These are phyloP conservation scores for Scleroderma citrinum DNA, from an alignment of 768 basidiomycete genomes.

Conservation along the genomic window DNA sequence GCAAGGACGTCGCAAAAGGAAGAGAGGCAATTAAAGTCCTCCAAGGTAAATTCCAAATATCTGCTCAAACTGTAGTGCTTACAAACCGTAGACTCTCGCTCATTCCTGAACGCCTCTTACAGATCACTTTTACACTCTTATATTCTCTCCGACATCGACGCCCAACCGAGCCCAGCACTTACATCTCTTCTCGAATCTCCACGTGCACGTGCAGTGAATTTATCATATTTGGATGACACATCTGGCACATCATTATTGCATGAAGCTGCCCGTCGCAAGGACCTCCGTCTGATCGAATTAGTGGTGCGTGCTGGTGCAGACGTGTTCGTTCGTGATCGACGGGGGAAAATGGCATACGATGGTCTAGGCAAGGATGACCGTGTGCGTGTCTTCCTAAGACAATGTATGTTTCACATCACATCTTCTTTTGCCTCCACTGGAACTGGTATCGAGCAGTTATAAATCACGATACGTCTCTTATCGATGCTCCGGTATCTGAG, in stretches of 20 bases:
- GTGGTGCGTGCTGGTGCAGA: slow-evolving; percentile 82
- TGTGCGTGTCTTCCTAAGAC: slow-evolving; percentile 75
- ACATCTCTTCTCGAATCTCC: slow-evolving; percentile 61
- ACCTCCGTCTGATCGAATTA: slow-evolving; percentile 78
- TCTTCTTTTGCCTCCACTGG: background rate
- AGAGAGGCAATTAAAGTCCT: slow-evolving; percentile 63
- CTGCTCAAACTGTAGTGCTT: slow-evolving; percentile 1
- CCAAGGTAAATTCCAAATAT: slow-evolving; percentile 43
- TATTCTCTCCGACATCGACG: slow-evolving; percentile 49
- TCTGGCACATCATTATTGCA: slow-evolving; percentile 77
- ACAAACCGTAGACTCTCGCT: slow-evolving; percentile 59
- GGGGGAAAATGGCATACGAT: slow-evolving; percentile 64
- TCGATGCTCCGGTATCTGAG: slow-evolving; percentile 44
- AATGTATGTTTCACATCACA: slow-evolving; percentile 49
- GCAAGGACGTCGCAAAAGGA: slow-evolving; percentile 65
- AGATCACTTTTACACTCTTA: slow-evolving; percentile 70
- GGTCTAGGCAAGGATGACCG: slow-evolving; percentile 74
- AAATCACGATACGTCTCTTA: slow-evolving; percentile 72
- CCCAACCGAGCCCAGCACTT: slow-evolving; percentile 40
- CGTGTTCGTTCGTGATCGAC: slow-evolving; percentile 77
- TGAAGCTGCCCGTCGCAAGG: slow-evolving; percentile 78
- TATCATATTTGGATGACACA: slow-evolving; percentile 75
- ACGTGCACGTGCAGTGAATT: slow-evolving; percentile 63
- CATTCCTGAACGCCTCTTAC: slow-evolving; percentile 68
- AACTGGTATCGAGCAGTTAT: slow-evolving; percentile 42